Base-by-base conservation (phyloP, 1,284 basidiomycete genomes). In the Cutaneotrichosporon curvatum region DNA sequence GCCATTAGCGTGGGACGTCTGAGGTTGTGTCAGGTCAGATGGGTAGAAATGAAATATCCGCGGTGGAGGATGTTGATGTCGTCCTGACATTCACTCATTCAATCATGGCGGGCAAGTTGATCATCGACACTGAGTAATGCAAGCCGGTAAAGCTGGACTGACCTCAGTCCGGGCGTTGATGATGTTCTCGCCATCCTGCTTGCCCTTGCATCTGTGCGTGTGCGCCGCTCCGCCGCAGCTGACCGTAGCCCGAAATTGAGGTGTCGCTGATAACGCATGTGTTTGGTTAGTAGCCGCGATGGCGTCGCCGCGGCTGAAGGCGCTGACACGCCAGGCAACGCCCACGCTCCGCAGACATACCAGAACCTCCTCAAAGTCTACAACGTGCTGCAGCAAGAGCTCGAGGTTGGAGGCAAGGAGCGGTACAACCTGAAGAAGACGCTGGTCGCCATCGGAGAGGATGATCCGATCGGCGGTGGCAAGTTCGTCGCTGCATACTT, bases 401-500 rank as follows among this genome's bases (percentile, higher is more conserved):
- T 94, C 14, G 73, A 77, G 14, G 65, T 72, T 18, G 62, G 81
- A 56, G 76, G 83, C 40, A 63, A 61, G 39, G 55, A 60, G 30
- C 77, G 81, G 31, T 91, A 84, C 63, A 79, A 7, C 81, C 82
- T 2, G 35, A 61, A 42, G 43, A 83, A 77, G 58, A 81, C 83
- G 0, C 76, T 85, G 39, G 74, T 87, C 47, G 82, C 78, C 1
- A 70, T 77, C 40, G 90, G 89, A 4, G 77, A 81, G 35, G 70
- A 74, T n/a, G 76, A 75, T 0, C 94, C 94, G 4, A 74, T 95
- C 2, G 77, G 81, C 40, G 91, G 91, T 4, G 79, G 80, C 21
- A 68, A 80, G 28, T 83, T 87, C 58, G 83, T 80, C 45, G 92
- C 94, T 11, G 79, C 84, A 53, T 95, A 92, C 67, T 94, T 97